These are phyloP conservation scores for Leccinum fuscescens DNA, from an alignment of 1,284 basidiomycete species.

Conservation along the genomic window DNA sequence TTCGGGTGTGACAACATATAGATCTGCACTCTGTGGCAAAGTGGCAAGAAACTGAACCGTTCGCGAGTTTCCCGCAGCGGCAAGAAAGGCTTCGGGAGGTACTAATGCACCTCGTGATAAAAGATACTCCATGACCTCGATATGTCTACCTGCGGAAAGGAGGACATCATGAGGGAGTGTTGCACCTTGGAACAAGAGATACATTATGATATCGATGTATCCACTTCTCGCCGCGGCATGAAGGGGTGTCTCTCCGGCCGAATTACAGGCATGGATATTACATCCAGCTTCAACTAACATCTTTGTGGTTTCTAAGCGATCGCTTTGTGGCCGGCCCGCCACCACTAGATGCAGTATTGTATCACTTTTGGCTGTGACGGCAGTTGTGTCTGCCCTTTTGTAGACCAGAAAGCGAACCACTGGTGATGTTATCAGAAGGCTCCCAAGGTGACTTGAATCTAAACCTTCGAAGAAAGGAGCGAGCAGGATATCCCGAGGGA, in stretches of 20 bases:
- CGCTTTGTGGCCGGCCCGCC: neutral
- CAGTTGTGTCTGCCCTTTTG: neutral
- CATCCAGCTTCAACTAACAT: neutral
- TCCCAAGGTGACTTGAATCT: no score
- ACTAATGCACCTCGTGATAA: neutral
- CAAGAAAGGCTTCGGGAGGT: neutral
- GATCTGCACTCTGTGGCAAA: neutral
- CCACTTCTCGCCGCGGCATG: neutral
- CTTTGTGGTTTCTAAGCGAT: neutral
- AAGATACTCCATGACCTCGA: neutral
- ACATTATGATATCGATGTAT: neutral
- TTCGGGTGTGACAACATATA: neutral
- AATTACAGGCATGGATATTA: neutral
- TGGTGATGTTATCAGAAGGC: no score
- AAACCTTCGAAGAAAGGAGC: neutral
- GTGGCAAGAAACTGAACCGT: neutral
- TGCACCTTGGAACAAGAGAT: neutral
- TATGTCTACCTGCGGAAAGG: neutral
- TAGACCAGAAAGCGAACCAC: no score
- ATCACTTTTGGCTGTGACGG: neutral
- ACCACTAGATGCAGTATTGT: neutral
- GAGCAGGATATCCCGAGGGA: neutral
- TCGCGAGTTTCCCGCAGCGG: neutral
- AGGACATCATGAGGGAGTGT: neutral
- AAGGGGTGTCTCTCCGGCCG: neutral